These are phyloP conservation scores for Scedosporium boydii DNA, from an alignment of 2,329 filamentous ascomycete species.

Conservation along the genomic window DNA sequence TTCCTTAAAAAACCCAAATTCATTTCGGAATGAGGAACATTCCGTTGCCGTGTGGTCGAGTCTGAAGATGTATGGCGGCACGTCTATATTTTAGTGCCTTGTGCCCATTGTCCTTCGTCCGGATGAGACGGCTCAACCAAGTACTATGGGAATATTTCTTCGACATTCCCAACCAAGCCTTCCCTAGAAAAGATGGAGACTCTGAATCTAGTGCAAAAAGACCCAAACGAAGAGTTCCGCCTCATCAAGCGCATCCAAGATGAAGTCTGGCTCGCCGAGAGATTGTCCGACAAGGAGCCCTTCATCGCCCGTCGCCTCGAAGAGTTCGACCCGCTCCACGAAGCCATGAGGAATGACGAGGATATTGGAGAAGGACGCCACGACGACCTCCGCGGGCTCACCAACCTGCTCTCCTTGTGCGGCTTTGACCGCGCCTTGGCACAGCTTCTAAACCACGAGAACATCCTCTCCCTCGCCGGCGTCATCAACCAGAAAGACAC, in stretches of 20 bases:
- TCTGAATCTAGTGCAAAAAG: not conserved
- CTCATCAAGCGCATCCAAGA: constrained; percentile 19
- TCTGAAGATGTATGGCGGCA: too few species aligned
- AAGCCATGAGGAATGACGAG: constrained; percentile 1
- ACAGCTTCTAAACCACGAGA: constrained; percentile 37
- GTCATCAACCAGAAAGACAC: constrained; percentile 17
- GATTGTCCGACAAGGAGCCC: constrained; percentile 18
- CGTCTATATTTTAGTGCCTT: too few species aligned
- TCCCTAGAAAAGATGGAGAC: not conserved
- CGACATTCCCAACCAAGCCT: not conserved
- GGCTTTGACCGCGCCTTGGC: constrained; percentile 20
- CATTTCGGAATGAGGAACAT: not conserved
- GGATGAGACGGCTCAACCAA: too few species aligned
- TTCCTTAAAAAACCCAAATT: too few species aligned
- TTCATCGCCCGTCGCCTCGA: constrained; percentile 22
- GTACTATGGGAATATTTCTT: not conserved
- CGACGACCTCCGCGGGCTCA: constrained; percentile 15
- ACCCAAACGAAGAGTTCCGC: constrained; percentile 14
- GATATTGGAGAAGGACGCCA: constrained; percentile 6
- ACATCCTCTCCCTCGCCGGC: constrained; percentile 34
- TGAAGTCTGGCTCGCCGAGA: constrained; percentile 22
- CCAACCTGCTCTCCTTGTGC: constrained; percentile 17
- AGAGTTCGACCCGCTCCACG: constrained; percentile 10
- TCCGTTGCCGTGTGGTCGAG: not conserved
- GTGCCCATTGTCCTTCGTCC: too few species aligned